Evolutionary conservation across 2,329 filamentous ascomycete species (phyloP).

Genomic region (Teratosphaeriaceae sp.): DNA sequence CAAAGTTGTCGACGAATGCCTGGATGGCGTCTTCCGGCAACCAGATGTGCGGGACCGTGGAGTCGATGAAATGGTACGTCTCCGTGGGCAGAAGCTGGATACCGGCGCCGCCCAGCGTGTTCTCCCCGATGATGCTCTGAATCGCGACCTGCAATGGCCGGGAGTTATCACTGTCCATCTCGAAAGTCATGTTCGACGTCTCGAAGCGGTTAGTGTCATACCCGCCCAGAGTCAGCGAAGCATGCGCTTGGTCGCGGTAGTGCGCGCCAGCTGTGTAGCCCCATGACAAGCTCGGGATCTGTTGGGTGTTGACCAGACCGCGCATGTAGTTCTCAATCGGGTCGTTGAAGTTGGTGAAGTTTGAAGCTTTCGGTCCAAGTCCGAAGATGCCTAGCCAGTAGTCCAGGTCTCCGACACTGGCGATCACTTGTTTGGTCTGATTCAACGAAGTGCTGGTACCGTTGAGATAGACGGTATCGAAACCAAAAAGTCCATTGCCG

Average conservation of each 20-base stretch:
- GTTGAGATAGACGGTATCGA: constrained; percentile 27
- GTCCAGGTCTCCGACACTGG: constrained; percentile 27
- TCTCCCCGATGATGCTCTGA: constrained; percentile 17
- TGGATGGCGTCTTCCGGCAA: constrained; percentile 30
- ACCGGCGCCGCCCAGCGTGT: constrained; percentile 3
- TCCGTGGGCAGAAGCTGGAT: constrained; percentile 23
- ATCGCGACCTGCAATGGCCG: constrained; percentile 19
- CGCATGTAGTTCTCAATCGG: constrained; percentile 3
- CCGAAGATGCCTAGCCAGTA: constrained; percentile 36
- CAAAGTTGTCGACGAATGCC: constrained; percentile 31
- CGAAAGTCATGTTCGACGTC: constrained; percentile 22
- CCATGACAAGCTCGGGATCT: constrained; percentile 32
- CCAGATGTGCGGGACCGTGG: constrained; percentile 35
- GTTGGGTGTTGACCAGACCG: constrained; percentile 23
- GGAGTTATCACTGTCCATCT: constrained; percentile 18
- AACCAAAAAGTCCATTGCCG: constrained; percentile 30
- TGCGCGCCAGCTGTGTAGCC: constrained; percentile 36
- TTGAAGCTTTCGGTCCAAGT: constrained; percentile 30
- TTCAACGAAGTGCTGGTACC: constrained; percentile 6
- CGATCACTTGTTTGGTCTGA: constrained; percentile 31
- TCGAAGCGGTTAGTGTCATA: constrained; percentile 31
- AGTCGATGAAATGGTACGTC: constrained; percentile 26
- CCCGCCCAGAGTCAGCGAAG: constrained; percentile 32
- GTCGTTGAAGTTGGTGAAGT: constrained; percentile 33
- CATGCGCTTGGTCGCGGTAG: constrained; percentile 15